phyloP scores from a whole-genome alignment of 108 stramenopile species.

The Pseudonitzschia multiseries region DNA sequence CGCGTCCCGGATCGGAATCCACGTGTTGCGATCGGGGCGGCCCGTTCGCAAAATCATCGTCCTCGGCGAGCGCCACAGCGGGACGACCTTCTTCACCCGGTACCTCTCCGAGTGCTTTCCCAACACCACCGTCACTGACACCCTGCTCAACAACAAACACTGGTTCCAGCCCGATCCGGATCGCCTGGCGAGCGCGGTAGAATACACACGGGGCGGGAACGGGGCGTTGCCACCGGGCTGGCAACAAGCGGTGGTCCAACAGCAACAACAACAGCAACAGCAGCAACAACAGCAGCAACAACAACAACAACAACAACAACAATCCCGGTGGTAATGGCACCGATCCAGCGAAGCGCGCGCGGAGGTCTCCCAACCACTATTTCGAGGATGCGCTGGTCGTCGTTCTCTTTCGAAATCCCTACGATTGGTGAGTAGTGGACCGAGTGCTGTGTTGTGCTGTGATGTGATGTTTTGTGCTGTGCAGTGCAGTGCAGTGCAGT shows the following conservation, averaged over 20 bases:
- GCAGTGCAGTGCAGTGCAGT: too few relatives aligned
- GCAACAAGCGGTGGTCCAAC: neutral
- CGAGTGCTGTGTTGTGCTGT: neutral
- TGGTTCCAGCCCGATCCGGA: slow-evolving; percentile 35
- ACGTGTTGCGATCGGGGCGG: neutral
- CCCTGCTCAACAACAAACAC: slow-evolving; percentile 27
- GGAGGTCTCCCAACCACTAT: neutral
- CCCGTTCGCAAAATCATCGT: slow-evolving; percentile 20
- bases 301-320: too few relatives aligned
- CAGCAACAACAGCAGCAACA: too few relatives aligned
- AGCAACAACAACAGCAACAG: slow-evolving; percentile 6
- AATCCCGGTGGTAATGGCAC: too few relatives aligned
- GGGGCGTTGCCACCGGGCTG: neutral
- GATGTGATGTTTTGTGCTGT: too few relatives aligned
- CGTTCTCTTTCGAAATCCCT: slow-evolving; percentile 15
- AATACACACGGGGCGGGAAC: neutral
- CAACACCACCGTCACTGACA: slow-evolving; percentile 13
- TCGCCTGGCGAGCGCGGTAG: slow-evolving; percentile 1
- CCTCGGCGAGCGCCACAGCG: slow-evolving; percentile 36
- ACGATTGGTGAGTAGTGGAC: slow-evolving; percentile 9
- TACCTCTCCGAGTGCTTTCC: slow-evolving; percentile 30
- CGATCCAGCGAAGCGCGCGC: too few relatives aligned
- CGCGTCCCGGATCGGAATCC: slow-evolving; percentile 6
- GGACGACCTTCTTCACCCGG: slow-evolving; percentile 28
- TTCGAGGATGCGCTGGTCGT: slow-evolving; percentile 8